Conservation (phyloP, 192 early-diverging fungal species). For the Entomortierella chlamydospora region DNA sequence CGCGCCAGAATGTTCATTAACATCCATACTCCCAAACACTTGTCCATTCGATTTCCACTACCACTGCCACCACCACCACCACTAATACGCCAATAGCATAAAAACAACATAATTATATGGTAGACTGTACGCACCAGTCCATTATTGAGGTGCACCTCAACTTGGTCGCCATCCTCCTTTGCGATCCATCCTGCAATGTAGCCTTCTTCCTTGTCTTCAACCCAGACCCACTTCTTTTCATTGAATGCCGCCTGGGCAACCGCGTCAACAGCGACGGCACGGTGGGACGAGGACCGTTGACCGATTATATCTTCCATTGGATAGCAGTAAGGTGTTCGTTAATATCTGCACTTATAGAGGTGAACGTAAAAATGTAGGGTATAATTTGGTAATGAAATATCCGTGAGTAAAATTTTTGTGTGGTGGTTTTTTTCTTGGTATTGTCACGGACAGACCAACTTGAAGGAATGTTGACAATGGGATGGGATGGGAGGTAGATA, state of each 20-base stretch:
- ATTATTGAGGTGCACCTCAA: conserved; percentile 81
- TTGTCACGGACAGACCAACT: neutral
- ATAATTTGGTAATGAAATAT: no score
- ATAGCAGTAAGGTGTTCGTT: neutral
- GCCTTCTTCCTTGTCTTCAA: conserved; percentile 91
- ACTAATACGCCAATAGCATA: neutral
- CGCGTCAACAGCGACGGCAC: conserved; percentile 64
- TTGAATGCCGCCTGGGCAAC: conserved; percentile 84
- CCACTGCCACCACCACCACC: neutral
- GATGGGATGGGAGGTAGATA: neutral
- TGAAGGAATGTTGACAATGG: neutral
- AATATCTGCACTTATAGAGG: no score
- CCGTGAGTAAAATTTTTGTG: no score
- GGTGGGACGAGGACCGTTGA: conserved; percentile 23
- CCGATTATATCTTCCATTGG: conserved; percentile 15
- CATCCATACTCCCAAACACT: no score
- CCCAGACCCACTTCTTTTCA: conserved; percentile 99
- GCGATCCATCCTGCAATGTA: conserved; percentile 88
- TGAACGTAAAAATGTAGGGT: no score
- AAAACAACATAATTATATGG: conserved; percentile 1
- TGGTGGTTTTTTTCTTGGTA: no score
- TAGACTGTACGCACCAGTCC: conserved; percentile 71
- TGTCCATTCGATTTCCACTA: no score
- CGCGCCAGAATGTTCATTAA: no score
- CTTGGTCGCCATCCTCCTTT: conserved; percentile 75